Evolutionary conservation across 257 asterid species (phyloP), one percentile per base, ranked within the genome.

Genomic region (Plantago elongata): DNA sequence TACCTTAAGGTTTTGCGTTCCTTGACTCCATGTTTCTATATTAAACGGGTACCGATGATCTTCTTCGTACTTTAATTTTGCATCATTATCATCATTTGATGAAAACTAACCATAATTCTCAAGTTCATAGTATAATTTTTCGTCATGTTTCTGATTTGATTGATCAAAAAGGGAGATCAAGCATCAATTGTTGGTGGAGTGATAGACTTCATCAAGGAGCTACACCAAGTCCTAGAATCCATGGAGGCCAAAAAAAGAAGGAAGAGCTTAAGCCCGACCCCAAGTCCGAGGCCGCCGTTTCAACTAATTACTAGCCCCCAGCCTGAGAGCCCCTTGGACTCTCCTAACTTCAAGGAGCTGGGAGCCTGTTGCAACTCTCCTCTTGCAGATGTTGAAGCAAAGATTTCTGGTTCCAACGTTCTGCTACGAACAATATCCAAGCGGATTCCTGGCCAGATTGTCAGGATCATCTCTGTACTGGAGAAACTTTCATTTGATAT

Each of bases 181-280:
- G 99, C 99, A 15, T 93, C 97, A 12, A 85, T 93, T 4, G 84
- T 93, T 62, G 90, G 95, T 13, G 99, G 99, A 7, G 99, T 80
- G 44, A 69, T 93, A 18, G 99, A 93, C 22, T 93, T 89, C 90
- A 85, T 93, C 74, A 93, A 89, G 82, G 99, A 93, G 62, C 69
- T 93, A 74, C 99, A 93, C 73, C 95, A 80, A 69, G 85, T 89
- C 17, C 66, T 71, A 11, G 87, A 87, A 68, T 80, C 97, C 37
- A 57, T 93, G 62, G 97, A 93, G 79, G 84, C 91, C 1, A 84
- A 82, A 65, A 93, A 89, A 64, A 54, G 82, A 43, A 64, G 96
- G 72, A 89, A 77, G 76, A 81, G 78, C 57, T 55, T 79, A 29
- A 87, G 92, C 79, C 88, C 90, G 17, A 83, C 88, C 51, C 91